Evolutionary conservation across 768 basidiomycete genomes (phyloP).

Genomic region (Gloeostereum incarnatum): DNA sequence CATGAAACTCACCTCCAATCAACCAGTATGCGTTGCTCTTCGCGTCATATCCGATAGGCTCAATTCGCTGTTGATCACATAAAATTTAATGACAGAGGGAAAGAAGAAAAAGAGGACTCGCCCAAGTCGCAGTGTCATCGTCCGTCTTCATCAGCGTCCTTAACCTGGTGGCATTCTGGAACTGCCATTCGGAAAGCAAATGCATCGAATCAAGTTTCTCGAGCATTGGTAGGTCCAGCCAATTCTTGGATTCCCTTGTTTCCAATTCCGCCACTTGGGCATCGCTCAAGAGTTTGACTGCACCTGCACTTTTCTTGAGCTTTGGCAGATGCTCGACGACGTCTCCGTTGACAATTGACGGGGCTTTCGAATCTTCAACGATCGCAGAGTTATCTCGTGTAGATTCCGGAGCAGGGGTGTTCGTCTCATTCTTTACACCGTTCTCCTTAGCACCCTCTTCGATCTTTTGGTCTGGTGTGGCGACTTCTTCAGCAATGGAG

Average conservation of each 20-base stretch:
- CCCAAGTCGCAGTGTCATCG: conserved; percentile 74
- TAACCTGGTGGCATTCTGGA: conserved; percentile 65
- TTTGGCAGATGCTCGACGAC: not conserved
- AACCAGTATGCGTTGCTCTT: conserved; percentile 79
- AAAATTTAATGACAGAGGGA: not conserved
- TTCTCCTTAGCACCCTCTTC: conserved; percentile 2
- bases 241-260: conserved; percentile 43
- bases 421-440: conserved; percentile 1
- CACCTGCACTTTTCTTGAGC: not conserved
- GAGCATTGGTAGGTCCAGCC: conserved; percentile 64
- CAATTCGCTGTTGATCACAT: conserved; percentile 48
- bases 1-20: conserved; percentile 52
- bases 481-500: conserved; percentile 16
- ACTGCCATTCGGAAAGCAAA: conserved; percentile 77
- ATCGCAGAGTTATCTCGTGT: not conserved
- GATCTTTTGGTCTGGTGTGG: conserved; percentile 13
- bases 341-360: conserved; percentile 1
- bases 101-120: conserved; percentile 23
- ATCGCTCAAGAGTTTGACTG: not conserved
- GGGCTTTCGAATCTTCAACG: not conserved
- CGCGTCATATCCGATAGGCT: conserved; percentile 79
- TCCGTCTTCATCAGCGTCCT: conserved; percentile 70
- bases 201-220: conserved; percentile 70
- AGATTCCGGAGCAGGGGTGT: conserved; percentile 4
- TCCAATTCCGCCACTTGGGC: conserved; percentile 4